Base-by-base conservation (phyloP, 257 asterid species). In the Coffea eugenioides region DNA sequence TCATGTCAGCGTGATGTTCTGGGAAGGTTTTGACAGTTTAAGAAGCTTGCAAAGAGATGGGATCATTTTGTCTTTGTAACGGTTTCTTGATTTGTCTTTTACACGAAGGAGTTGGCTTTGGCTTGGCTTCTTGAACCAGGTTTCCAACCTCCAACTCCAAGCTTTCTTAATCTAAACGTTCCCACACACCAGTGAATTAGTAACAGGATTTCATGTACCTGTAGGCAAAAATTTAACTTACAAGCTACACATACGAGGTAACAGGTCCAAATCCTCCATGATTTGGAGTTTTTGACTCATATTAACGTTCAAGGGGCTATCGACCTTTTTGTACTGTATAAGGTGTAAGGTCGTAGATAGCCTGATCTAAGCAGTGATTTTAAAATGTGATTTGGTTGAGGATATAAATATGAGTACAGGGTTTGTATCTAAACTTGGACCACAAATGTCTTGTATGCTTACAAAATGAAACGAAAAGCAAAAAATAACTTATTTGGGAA, bases 1-100 rank as follows among this genome's bases (percentile, higher is more conserved):
- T 39, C 52, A 71, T 46, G 61, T 43, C 34, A 73, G 6, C 79
- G 6, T 48, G 74, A 77, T 77, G 61, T 65, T 48, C 80, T 46
- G 52, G 23, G 15, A 54, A 39, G 56, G 52, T 36, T 78, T 34
- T 8, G 75, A 48, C 41, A 71, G 51, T 78, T 34, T 65, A 27
- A 27, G 34, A 56, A 75, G 72, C 65, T 62, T 51, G 41, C 52
- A 76, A 70, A 48, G 36, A 75, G 57, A 65, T 25, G 45, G 86
- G 48, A 77, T 68, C 75, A 48, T 48, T 59, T 54, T 25, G 68
- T 27, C 43, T 27, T 79, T 45, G 74, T 66, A 92, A 92, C 93
- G 85, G 96, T 87, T 85, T 85, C 75, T 85, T 86, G 82, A 62
- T 81, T 83, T 86, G 86, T 77, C 88, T 81, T 84, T 80, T 57